Conservation (phyloP, 2,329 filamentous ascomycete genomes). For the Clonostachys solani region DNA sequence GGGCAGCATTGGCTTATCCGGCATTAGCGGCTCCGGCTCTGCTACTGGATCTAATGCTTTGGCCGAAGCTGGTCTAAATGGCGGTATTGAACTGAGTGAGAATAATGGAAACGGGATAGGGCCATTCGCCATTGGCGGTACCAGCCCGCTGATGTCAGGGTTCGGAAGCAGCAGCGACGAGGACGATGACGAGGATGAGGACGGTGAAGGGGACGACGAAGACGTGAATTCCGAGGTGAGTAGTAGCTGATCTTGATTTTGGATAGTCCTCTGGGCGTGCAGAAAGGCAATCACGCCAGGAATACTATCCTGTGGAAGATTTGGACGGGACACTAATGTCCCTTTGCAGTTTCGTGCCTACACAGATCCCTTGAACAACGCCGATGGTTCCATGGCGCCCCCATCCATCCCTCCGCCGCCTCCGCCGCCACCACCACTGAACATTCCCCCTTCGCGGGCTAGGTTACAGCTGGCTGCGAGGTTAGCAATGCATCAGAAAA, state of each 20-base stretch:
- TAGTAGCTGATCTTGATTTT: slow-evolving; percentile 12
- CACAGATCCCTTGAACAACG: slow-evolving; percentile 48
- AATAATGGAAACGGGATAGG: slow-evolving; percentile 64
- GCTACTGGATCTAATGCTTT: slow-evolving; percentile 60
- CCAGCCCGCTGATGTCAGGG: slow-evolving; percentile 65
- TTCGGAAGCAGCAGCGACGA: slow-evolving; percentile 95
- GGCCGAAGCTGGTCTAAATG: slow-evolving; percentile 76
- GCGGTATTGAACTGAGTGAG: slow-evolving; percentile 64
- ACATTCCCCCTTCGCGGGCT: slow-evolving; percentile 81
- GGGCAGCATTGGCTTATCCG: slow-evolving; percentile 42
- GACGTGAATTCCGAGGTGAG: slow-evolving; percentile 67
- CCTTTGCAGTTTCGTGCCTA: slow-evolving; percentile 51
- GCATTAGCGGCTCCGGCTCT: slow-evolving; percentile 28
- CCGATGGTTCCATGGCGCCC: slow-evolving; percentile 42
- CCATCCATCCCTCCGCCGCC: slow-evolving; percentile 56
- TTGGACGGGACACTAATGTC: neutral
- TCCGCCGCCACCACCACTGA: slow-evolving; percentile 73
- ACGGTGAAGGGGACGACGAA: slow-evolving; percentile 81
- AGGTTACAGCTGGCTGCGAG: slow-evolving; percentile 87
- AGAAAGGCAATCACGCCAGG: no score
- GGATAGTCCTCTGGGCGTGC: neutral
- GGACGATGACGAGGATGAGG: slow-evolving; percentile 96
- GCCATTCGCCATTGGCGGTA: slow-evolving; percentile 69
- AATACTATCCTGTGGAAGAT: neutral
- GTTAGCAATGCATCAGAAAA: slow-evolving; percentile 71